Evolutionary conservation across 495 filamentous ascomycete species (phyloP).

Genomic region (Amorphotheca resinae): DNA sequence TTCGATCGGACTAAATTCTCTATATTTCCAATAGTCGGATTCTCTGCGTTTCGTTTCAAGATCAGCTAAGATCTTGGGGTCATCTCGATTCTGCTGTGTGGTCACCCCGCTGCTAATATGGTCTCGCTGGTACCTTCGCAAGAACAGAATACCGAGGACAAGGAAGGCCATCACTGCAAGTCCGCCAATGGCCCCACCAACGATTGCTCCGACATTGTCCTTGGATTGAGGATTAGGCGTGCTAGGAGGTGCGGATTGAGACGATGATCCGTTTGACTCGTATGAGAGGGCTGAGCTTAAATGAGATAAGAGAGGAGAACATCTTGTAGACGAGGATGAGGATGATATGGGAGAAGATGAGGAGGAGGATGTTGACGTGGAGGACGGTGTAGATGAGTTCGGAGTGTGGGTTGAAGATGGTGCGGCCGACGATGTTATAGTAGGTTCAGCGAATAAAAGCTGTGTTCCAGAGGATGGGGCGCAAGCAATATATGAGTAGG

Average conservation of each 20-base stretch:
- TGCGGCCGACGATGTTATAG: background rate
- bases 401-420: background rate
- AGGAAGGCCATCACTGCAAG: background rate
- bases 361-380: background rate
- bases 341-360: too few species aligned
- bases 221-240: background rate
- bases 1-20: too few species aligned
- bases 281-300: background rate
- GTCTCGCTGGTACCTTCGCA: background rate
- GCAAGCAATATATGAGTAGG: conserved; percentile 11
- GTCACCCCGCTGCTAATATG: background rate
- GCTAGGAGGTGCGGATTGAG: background rate
- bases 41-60: too few species aligned
- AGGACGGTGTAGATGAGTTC: background rate
- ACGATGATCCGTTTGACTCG: background rate
- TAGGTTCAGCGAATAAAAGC: conserved; percentile 1
- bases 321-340: background rate
- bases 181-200: conserved; percentile 10
- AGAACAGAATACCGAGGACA: background rate
- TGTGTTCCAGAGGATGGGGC: conserved; percentile 1
- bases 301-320: too few species aligned
- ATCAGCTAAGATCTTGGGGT: too few species aligned
- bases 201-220: conserved; percentile 10
- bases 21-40: too few species aligned
- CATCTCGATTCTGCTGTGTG: background rate